Evolutionary conservation across 495 filamentous ascomycete genomes (phyloP).

Genomic region (Penicillium steckii): DNA sequence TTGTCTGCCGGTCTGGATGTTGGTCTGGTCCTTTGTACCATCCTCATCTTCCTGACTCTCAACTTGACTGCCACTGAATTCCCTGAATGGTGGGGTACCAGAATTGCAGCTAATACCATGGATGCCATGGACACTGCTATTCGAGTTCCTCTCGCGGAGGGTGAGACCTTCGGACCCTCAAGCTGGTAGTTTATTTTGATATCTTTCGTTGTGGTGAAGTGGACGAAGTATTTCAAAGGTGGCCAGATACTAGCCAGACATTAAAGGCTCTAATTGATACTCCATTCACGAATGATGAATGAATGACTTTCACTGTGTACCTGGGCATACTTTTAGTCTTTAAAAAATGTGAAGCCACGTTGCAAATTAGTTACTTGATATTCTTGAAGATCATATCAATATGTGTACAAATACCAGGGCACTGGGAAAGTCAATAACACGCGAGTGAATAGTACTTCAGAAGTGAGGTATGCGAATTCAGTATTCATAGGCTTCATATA

Average conservation of each 20-base stretch:
- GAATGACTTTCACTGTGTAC: too few species aligned
- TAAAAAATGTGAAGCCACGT: too few species aligned
- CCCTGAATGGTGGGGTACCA: slow-evolving; percentile 68
- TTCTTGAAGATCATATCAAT: too few species aligned
- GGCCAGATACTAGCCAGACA: too few species aligned
- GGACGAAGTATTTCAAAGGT: background rate
- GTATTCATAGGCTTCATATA: slow-evolving; percentile 10
- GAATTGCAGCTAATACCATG: slow-evolving; percentile 42
- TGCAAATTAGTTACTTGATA: too few species aligned
- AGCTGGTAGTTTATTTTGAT: slow-evolving; percentile 31
- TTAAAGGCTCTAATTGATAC: too few species aligned
- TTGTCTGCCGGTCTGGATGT: slow-evolving; percentile 70
- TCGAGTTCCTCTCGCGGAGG: slow-evolving; percentile 30
- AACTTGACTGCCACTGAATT: slow-evolving; percentile 49
- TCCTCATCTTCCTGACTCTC: slow-evolving; percentile 71
- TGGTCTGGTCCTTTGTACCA: slow-evolving; percentile 62
- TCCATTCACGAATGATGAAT: too few species aligned
- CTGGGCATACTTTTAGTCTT: too few species aligned
- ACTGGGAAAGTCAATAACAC: too few species aligned
- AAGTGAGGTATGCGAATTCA: background rate
- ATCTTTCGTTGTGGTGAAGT: background rate
- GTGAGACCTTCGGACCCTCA: slow-evolving; percentile 60
- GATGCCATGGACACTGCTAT: slow-evolving; percentile 42
- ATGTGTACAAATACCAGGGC: too few species aligned
- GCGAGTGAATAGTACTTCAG: too few species aligned